Evolutionary conservation across 2,329 filamentous ascomycete genomes (phyloP).

Genomic region (Hypoxylon sp.): DNA sequence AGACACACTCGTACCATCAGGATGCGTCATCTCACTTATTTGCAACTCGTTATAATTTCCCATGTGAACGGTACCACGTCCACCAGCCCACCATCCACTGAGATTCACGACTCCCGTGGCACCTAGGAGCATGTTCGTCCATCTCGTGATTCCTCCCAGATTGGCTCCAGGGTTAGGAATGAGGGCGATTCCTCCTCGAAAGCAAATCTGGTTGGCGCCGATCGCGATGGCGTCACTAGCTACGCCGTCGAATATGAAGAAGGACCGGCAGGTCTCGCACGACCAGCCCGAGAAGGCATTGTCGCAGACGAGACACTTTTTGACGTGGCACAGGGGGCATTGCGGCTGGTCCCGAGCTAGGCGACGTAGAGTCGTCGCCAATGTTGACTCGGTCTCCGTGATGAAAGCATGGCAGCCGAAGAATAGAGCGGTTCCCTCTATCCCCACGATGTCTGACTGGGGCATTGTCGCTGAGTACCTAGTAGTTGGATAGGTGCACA

Average conservation of each 20-base stretch:
- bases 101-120: no score
- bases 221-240: background rate
- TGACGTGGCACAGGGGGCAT: constrained; percentile 9
- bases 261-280: constrained; percentile 9
- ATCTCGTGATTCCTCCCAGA: no score
- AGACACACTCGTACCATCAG: no score
- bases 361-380: background rate
- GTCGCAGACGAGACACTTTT: constrained; percentile 5
- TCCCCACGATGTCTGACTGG: background rate
- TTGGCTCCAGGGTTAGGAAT: background rate
- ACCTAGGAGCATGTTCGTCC: no score
- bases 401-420: constrained; percentile 25
- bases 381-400: background rate
- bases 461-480: no score
- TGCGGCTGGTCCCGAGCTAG: background rate
- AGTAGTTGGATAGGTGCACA: no score
- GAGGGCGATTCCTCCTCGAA: background rate
- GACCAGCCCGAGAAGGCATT: constrained; percentile 2
- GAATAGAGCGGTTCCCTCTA: constrained; percentile 4
- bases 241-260: constrained; percentile 1
- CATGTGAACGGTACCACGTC: no score
- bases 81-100: no score
- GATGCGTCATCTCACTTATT: no score
- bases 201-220: background rate
- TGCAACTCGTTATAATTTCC: no score